A percentile compares a stretch with the other conserved stretches of the same genome.
Conservation (phyloP, 1,139 yeast genomes). For the Debaryomycetaceae sp. region DNA sequence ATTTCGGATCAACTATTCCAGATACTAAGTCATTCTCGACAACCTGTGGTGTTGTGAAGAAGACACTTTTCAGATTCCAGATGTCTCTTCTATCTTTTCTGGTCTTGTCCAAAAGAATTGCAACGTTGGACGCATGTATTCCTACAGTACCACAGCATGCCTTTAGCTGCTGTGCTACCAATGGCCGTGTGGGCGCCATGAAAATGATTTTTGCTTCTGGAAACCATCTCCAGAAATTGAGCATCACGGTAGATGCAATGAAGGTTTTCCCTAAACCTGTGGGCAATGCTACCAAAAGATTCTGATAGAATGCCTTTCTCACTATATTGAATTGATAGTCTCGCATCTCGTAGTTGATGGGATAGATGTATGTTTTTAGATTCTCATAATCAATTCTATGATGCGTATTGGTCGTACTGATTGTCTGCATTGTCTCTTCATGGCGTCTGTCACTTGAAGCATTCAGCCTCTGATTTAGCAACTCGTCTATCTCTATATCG, state of each 20-base stretch:
- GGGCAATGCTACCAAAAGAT: conserved; percentile 85
- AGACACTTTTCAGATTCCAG: conserved; percentile 75
- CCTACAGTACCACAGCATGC: conserved; percentile 92
- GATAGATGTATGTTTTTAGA: conserved; percentile 63
- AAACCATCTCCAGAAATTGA: conserved; percentile 87
- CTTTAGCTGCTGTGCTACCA: conserved; percentile 95
- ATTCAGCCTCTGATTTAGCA: not conserved
- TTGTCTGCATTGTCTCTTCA: conserved; percentile 6
- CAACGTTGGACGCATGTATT: conserved; percentile 69
- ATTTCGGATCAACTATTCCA: conserved; percentile 74
- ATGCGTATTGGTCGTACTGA: conserved; percentile 27
- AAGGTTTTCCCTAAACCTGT: conserved; percentile 98
- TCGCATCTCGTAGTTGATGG: conserved; percentile 77
- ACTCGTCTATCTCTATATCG: conserved; percentile 5
- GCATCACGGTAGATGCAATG: conserved; percentile 91
- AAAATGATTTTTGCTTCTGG: conserved; percentile 74
- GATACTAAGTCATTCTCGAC: conserved; percentile 82
- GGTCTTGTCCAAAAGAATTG: conserved; percentile 73
- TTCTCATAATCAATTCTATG: conserved; percentile 45
- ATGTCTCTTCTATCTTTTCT: conserved; percentile 63
- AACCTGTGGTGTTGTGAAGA: conserved; percentile 95
- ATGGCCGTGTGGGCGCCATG: conserved; percentile 95
- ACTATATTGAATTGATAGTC: conserved; percentile 88
- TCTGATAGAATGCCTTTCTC: conserved; percentile 64
- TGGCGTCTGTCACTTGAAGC: not conserved